Evolutionary conservation across 202 grass and related monocot species (phyloP).

Genomic region (Zoysia matrella): DNA sequence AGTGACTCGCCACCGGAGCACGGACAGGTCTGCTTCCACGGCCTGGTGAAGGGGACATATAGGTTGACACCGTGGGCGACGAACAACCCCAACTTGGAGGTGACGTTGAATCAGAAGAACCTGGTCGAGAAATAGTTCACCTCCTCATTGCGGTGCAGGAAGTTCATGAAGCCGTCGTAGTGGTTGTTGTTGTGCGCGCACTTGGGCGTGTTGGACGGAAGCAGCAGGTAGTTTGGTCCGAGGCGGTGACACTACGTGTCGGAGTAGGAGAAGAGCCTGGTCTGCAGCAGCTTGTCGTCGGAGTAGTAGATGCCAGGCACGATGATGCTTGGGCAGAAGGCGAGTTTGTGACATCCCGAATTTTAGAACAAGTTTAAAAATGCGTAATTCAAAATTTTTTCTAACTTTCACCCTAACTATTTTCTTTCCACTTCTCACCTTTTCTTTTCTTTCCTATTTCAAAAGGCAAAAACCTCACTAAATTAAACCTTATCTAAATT

Average conservation of each 20-base stretch:
- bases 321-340: conserved; percentile 80
- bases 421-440: no score
- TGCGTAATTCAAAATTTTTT: no score
- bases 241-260: conserved; percentile 90
- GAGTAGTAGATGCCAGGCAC: conserved; percentile 96
- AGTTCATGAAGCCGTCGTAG: conserved; percentile 93
- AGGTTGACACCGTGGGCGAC: no score
- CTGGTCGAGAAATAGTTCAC: conserved; percentile 97
- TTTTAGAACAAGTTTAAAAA: no score
- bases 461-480: no score
- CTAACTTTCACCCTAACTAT: no score
- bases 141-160: conserved; percentile 99
- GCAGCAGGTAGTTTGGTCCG: conserved; percentile 90
- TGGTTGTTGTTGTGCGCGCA: conserved; percentile 95
- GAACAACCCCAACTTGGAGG: no score
- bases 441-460: no score
- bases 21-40: no score
- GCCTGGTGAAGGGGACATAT: no score
- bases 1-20: no score
- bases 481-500: no score
- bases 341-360: conserved; percentile 48
- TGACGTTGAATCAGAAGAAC: not conserved
- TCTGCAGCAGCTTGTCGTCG: conserved; percentile 98
- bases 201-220: conserved; percentile 91
- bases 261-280: conserved; percentile 96